Evolutionary conservation across 495 filamentous ascomycete species (phyloP).

Genomic region (Penicillium simplicissimum): DNA sequence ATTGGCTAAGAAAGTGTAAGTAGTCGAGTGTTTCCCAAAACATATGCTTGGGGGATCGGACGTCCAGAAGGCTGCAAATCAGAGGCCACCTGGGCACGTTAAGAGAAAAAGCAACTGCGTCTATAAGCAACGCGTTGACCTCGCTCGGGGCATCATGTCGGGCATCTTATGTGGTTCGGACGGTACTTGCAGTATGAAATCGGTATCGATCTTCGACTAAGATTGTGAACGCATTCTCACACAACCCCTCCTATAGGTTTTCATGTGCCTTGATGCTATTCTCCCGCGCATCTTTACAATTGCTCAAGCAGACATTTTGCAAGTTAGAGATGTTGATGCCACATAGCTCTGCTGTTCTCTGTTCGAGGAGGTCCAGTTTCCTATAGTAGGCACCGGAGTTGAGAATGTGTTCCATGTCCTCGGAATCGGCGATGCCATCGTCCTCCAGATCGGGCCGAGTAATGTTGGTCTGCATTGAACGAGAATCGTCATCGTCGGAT

Average conservation of each 20-base stretch:
- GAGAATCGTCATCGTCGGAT: not conserved
- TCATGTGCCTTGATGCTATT: not conserved
- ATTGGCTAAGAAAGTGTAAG: not conserved
- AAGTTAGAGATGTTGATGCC: not conserved
- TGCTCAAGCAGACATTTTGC: not conserved
- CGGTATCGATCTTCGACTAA: not conserved
- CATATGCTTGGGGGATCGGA: no score
- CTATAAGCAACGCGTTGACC: no score
- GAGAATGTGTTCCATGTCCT: not conserved
- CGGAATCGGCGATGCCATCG: not conserved
- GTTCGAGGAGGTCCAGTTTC: not conserved
- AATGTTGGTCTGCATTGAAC: constrained; percentile 1
- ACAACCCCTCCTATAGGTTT: not conserved
- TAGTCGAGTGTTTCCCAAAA: not conserved
- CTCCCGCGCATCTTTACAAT: not conserved
- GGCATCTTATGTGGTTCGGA: not conserved
- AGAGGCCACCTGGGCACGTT: no score
- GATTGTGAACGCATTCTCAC: not conserved
- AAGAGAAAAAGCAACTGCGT: no score
- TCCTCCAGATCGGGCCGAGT: not conserved
- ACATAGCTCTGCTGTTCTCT: not conserved
- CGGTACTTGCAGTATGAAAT: not conserved
- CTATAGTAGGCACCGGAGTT: not conserved
- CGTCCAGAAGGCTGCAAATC: no score
- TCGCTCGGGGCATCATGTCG: not conserved